Evolutionary conservation across 176 grass and related monocot genomes (phyloP).

Genomic region (Thinopyrum elongatum): DNA sequence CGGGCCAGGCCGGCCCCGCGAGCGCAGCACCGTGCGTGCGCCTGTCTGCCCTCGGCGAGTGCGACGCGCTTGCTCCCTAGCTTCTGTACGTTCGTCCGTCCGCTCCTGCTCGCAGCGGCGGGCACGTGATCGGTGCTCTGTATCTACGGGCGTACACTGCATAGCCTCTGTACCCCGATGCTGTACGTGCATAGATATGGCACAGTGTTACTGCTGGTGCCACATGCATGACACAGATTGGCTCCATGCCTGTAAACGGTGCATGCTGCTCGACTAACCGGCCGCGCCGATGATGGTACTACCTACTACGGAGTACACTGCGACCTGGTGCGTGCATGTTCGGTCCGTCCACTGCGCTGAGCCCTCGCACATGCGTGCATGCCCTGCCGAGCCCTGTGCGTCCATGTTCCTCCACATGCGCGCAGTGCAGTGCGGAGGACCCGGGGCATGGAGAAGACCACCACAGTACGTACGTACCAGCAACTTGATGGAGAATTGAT

Average conservation of each 20-base stretch:
- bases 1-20: neutral
- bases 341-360: neutral
- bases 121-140: too few species aligned
- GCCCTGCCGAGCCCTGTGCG: neutral
- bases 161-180: neutral
- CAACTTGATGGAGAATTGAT: neutral
- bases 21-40: slow-evolving; percentile 4
- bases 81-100: too few species aligned
- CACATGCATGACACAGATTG: too few species aligned
- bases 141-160: too few species aligned
- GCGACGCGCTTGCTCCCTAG: neutral
- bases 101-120: too few species aligned
- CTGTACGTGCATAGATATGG: neutral
- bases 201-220: too few species aligned
- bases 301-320: neutral
- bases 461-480: too few species aligned
- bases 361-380: neutral
- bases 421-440: neutral
- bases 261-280: too few species aligned
- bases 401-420: neutral
- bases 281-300: too few species aligned
- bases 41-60: neutral
- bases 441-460: neutral
- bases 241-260: too few species aligned
- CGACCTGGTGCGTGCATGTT: neutral